These are phyloP conservation scores for Turritis glabra DNA, from an alignment of 345 rosid species.

Conservation along the genomic window DNA sequence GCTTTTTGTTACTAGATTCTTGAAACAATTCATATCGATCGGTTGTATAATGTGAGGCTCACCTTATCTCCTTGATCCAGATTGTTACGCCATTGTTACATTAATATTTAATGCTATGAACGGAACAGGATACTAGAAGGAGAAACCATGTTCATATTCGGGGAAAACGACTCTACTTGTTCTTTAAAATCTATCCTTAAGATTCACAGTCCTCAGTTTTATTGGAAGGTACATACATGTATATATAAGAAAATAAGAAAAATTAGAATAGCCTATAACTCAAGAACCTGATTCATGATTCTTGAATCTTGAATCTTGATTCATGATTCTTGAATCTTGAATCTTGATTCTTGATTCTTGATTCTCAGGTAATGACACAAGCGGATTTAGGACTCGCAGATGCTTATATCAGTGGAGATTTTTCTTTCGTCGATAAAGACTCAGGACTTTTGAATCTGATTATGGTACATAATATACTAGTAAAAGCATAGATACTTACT, in stretches of 20 bases:
- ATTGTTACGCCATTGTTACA: too few relatives aligned
- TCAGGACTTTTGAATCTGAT: conserved; percentile 67
- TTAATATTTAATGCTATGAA: neutral
- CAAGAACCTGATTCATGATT: neutral
- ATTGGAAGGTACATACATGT: conserved; percentile 74
- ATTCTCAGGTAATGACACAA: conserved; percentile 61
- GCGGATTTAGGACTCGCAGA: conserved; percentile 92
- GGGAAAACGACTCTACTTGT: conserved; percentile 48
- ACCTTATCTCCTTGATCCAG: too few relatives aligned
- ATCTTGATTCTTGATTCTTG: too few relatives aligned
- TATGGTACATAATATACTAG: conserved; percentile 54
- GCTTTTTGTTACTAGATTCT: conserved; percentile 65
- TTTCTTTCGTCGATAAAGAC: conserved; percentile 69
- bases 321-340: too few relatives aligned
- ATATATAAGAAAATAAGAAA: neutral
- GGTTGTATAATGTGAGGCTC: conserved; percentile 57
- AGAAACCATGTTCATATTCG: conserved; percentile 61
- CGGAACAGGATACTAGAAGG: conserved; percentile 55
- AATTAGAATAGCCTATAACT: neutral
- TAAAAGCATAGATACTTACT: too few relatives aligned
- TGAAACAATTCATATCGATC: conserved; percentile 57
- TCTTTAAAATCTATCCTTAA: conserved; percentile 45
- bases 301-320: too few relatives aligned
- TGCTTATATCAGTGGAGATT: conserved; percentile 74
- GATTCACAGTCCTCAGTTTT: conserved; percentile 75